Percentiles rank a stretch among this genome's conserved stretches.
Evolutionary conservation across 148 eudicot genomes (phyloP).

Genomic region (Limonium bicolor): DNA sequence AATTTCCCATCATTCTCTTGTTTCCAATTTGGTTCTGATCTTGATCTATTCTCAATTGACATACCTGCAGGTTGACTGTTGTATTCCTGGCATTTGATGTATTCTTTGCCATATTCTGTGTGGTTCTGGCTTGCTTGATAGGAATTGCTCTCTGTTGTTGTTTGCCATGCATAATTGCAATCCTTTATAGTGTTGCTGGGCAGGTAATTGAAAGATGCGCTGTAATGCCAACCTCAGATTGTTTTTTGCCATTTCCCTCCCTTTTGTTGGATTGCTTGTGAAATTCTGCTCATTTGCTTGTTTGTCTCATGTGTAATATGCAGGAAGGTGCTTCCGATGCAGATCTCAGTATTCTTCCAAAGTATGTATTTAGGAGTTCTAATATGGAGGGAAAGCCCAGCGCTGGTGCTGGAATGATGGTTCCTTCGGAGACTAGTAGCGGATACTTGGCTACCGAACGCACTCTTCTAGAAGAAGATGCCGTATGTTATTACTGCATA

Average conservation of each 20-base stretch:
- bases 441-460: conserved; percentile 59
- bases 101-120: conserved; percentile 90
- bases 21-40: neutral
- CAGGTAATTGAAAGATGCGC: no score
- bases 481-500: conserved; percentile 60
- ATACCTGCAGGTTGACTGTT: conserved; percentile 74
- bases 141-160: conserved; percentile 98
- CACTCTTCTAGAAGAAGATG: conserved; percentile 75
- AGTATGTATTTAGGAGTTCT: conserved; percentile 45
- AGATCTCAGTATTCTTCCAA: conserved; percentile 66
- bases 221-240: no score
- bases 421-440: conserved; percentile 55
- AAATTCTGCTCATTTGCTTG: no score
- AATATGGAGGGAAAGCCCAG: conserved; percentile 31
- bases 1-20: neutral
- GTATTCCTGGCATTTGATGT: conserved; percentile 92
- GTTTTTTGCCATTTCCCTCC: no score
- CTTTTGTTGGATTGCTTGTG: no score
- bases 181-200: conserved; percentile 87
- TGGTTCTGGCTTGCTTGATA: conserved; percentile 83
- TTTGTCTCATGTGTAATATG: conserved; percentile 9
- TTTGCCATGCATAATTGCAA: conserved; percentile 94
- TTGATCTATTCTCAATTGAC: neutral
- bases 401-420: conserved; percentile 73
- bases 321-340: conserved; percentile 99